These are phyloP conservation scores for Posidonia australis DNA, from an alignment of 106 monocot species.

Conservation along the genomic window DNA sequence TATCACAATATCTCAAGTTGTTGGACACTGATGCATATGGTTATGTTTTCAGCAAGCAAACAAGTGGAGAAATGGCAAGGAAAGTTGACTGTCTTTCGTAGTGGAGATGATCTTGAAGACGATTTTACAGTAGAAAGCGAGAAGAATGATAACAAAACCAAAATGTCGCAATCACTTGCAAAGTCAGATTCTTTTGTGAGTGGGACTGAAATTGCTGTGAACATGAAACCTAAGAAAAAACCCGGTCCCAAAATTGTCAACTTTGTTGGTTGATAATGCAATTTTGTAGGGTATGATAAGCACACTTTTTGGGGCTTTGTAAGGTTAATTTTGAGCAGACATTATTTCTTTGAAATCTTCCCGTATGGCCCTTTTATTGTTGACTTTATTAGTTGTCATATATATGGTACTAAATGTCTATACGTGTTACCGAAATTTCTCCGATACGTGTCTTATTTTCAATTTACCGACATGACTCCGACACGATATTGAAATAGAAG, in stretches of 20 bases:
- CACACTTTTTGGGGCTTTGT: no score
- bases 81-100: constrained; percentile 20
- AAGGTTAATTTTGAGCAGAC: no score
- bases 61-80: constrained; percentile 17
- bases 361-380: no score
- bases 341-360: no score
- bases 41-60: constrained; percentile 23
- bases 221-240: constrained; percentile 38
- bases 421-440: no score
- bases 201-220: constrained; percentile 3
- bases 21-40: neutral
- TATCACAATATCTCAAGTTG: neutral
- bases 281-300: no score
- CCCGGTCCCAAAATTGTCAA: constrained; percentile 68
- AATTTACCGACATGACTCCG: no score
- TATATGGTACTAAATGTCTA: no score
- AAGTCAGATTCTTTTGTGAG: constrained; percentile 3
- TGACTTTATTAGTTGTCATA: no score
- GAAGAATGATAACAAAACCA: constrained; percentile 1
- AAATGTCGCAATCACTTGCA: constrained; percentile 1
- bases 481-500: no score
- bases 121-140: constrained; percentile 44
- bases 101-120: constrained; percentile 96
- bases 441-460: no score
- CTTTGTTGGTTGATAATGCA: constrained; percentile 50